Evolutionary conservation across 805 yeast species (phyloP), one percentile per base, ranked within the genome.

Genomic region (Candida oleophila): DNA sequence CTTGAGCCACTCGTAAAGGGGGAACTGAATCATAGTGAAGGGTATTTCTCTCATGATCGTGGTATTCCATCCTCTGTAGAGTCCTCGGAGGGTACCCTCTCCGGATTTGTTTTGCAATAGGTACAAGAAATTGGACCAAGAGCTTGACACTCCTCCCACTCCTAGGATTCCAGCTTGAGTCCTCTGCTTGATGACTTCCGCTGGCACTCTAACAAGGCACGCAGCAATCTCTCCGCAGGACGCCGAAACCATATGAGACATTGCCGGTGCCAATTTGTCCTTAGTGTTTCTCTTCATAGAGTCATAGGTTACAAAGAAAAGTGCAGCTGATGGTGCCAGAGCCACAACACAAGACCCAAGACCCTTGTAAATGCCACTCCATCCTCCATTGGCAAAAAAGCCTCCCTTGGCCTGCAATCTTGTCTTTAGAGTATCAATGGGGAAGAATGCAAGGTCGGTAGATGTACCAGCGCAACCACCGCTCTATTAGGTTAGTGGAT

Each of bases 381-480:
- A 92, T 1, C 97, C 99, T 22, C 99, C 99, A 66, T 91, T 92
- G 15, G 66, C 71, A 64, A 89, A 88, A 59, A 94, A 92, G 0
- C 99, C 99, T 32, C 96, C 97, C 60, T 82, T 82, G 18, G 99
- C 98, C 61, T 90, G 97, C 12, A 90, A 69, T 44, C 97, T 73
- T 0, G 97, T 90, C 65, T 90, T 90, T 48, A 90, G 58, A 1
- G 97, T 90, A 56, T 90, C 97, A 11, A 42, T 81, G 22, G 97
- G 96, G 72, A 92, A 94, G 66, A 94, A 94, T 3, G 86, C 89
- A 34, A 94, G 73, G 68, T 94, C 99, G 1, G 97, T 91, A 4
- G 95, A 84, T 1, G 97, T 94, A 14, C 99, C 99, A 4, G 99
- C 97, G 49, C 94, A 84, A 5, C 88, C 99, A 34, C 99, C 99